phyloP scores from a whole-genome alignment of 2,329 filamentous ascomycete species.

The Arthrobotrys megalospora region DNA sequence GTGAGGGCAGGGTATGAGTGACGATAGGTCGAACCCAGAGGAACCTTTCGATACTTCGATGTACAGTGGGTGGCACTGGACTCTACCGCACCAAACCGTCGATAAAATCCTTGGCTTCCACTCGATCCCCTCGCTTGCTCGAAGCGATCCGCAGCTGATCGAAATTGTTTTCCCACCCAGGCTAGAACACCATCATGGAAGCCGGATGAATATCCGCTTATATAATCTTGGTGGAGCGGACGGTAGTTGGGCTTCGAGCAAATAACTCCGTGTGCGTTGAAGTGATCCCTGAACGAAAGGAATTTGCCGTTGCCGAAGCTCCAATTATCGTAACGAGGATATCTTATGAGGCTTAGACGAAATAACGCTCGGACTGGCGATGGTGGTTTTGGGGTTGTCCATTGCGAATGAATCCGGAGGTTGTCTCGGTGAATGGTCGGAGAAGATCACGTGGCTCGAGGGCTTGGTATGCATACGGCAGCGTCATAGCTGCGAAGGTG shows the following conservation, averaged over 20 bases:
- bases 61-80: neutral
- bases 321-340: neutral
- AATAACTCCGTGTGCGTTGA: neutral
- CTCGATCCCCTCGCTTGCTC: conserved; percentile 11
- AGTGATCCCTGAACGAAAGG: conserved; percentile 4
- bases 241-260: neutral
- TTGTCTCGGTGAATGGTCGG: neutral
- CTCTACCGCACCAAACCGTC: conserved; percentile 7
- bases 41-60: conserved; percentile 25
- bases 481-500: conserved; percentile 19
- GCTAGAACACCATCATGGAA: neutral
- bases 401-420: conserved; percentile 4
- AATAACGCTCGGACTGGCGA: conserved; percentile 12
- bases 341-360: neutral
- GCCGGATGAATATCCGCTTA: conserved; percentile 3
- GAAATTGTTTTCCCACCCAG: conserved; percentile 2
- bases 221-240: neutral
- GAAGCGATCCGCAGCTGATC: conserved; percentile 23
- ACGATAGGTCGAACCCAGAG: conserved; percentile 17
- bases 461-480: conserved; percentile 11
- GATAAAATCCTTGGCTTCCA: conserved; percentile 19
- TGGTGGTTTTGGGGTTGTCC: conserved; percentile 5
- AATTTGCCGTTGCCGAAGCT: neutral
- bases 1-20: conserved; percentile 8
- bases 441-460: conserved; percentile 3